phyloP scores from a whole-genome alignment of 2,329 filamentous ascomycete species.

The Pyrenophora graminea region DNA sequence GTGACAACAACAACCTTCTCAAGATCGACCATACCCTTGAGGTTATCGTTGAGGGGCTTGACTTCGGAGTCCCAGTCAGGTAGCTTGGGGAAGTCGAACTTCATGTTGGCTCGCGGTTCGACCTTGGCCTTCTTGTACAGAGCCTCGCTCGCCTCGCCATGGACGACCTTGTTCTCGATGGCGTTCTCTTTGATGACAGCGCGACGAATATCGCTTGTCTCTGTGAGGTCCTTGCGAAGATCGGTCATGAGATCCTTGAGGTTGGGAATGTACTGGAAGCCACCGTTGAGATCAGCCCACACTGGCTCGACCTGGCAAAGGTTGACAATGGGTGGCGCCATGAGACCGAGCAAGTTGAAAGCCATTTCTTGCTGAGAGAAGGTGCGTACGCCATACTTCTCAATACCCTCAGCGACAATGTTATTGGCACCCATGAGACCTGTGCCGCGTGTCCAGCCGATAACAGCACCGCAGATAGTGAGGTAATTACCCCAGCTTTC shows the following conservation, averaged over 20 bases:
- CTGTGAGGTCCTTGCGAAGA: constrained; percentile 90
- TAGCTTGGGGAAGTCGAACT: constrained; percentile 89
- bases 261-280: constrained; percentile 95
- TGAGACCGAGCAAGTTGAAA: constrained; percentile 94
- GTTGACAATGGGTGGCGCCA: constrained; percentile 92
- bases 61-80: constrained; percentile 92
- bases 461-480: constrained; percentile 96
- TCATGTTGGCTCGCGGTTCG: constrained; percentile 94
- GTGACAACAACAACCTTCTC: constrained; percentile 98
- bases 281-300: constrained; percentile 96
- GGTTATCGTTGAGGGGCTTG: constrained; percentile 80
- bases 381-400: constrained; percentile 93
- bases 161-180: constrained; percentile 96
- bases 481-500: constrained; percentile 98
- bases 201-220: constrained; percentile 89
- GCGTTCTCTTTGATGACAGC: constrained; percentile 95
- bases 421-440: constrained; percentile 98
- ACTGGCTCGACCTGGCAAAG: constrained; percentile 95
- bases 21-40: constrained; percentile 98
- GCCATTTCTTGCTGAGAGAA: constrained; percentile 99
- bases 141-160: constrained; percentile 88
- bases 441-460: constrained; percentile 98
- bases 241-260: constrained; percentile 92
- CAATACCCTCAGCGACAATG: constrained; percentile 93
- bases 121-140: constrained; percentile 94